phyloP scores from a whole-genome alignment of 2,329 filamentous ascomycete species.

The Reticulascus tulasneorum region DNA sequence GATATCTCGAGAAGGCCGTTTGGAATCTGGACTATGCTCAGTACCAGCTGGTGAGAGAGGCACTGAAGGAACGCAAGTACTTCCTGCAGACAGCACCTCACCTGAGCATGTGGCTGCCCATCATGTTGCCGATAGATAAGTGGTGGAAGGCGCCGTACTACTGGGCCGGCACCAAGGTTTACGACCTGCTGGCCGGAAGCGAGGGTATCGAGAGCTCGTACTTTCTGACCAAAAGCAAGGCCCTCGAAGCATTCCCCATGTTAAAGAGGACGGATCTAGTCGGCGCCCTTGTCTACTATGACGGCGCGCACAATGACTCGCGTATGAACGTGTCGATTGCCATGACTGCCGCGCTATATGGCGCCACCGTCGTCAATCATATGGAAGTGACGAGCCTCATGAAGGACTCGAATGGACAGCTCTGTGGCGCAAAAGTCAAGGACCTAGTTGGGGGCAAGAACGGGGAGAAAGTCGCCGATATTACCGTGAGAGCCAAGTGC shows the following conservation, averaged over 20 bases:
- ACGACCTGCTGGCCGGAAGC: constrained; percentile 79
- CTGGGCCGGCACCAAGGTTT: constrained; percentile 75
- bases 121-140: constrained; percentile 70
- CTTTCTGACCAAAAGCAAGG: constrained; percentile 82
- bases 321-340: constrained; percentile 88
- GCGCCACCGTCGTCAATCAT: constrained; percentile 78
- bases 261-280: constrained; percentile 74
- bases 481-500: constrained; percentile 72
- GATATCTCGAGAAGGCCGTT: constrained; percentile 72
- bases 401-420: constrained; percentile 68
- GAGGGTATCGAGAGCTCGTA: constrained; percentile 89
- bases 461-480: constrained; percentile 57
- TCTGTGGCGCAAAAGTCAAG: constrained; percentile 70
- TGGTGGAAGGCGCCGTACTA: constrained; percentile 79
- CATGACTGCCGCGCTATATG: constrained; percentile 85
- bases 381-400: constrained; percentile 73
- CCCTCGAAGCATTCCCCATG: constrained; percentile 85
- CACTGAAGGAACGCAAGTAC: constrained; percentile 69
- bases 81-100: constrained; percentile 73
- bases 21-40: constrained; percentile 73
- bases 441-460: constrained; percentile 66
- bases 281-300: constrained; percentile 85
- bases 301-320: constrained; percentile 88
- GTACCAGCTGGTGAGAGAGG: constrained; percentile 67
- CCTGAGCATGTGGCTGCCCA: constrained; percentile 69